These are phyloP conservation scores for Coniferiporia weirii DNA, from an alignment of 1,284 basidiomycete genomes.

Conservation along the genomic window DNA sequence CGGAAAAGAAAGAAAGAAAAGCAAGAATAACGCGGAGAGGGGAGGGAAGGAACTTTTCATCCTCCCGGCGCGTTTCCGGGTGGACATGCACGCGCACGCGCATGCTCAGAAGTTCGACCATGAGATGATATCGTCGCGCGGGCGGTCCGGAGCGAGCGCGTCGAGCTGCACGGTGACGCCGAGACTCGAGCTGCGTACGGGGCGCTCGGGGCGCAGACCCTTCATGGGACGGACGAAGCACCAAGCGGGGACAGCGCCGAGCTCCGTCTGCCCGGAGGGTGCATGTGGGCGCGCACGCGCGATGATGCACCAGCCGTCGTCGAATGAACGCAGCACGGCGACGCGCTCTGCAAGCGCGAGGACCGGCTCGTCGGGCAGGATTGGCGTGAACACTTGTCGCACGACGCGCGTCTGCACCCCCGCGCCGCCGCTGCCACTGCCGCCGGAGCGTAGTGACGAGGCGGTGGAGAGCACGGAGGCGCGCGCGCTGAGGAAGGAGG, in stretches of 20 bases:
- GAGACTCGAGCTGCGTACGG: slow-evolving; percentile 55
- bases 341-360: slow-evolving; percentile 52
- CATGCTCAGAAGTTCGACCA: slow-evolving; percentile 58
- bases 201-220: slow-evolving; percentile 53
- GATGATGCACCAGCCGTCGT: slow-evolving; percentile 75
- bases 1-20: background rate
- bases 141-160: slow-evolving; percentile 22
- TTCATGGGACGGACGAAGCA: slow-evolving; percentile 59
- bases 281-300: slow-evolving; percentile 39
- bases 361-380: slow-evolving; percentile 66
- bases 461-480: slow-evolving; percentile 32
- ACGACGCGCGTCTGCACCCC: slow-evolving; percentile 45
- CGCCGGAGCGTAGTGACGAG: slow-evolving; percentile 30
- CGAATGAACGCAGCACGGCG: slow-evolving; percentile 54
- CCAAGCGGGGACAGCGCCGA: slow-evolving; percentile 70
- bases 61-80: too few relatives aligned
- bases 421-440: slow-evolving; percentile 15
- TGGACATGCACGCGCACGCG: background rate
- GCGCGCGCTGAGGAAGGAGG: slow-evolving; percentile 23
- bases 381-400: slow-evolving; percentile 56
- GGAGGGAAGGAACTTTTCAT: too few relatives aligned
- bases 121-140: slow-evolving; percentile 48
- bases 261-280: slow-evolving; percentile 41
- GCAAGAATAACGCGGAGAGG: background rate
- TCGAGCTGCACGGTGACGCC: slow-evolving; percentile 52